Conservation (phyloP, 495 filamentous ascomycete genomes). For the Trichocladium uniseriatum region DNA sequence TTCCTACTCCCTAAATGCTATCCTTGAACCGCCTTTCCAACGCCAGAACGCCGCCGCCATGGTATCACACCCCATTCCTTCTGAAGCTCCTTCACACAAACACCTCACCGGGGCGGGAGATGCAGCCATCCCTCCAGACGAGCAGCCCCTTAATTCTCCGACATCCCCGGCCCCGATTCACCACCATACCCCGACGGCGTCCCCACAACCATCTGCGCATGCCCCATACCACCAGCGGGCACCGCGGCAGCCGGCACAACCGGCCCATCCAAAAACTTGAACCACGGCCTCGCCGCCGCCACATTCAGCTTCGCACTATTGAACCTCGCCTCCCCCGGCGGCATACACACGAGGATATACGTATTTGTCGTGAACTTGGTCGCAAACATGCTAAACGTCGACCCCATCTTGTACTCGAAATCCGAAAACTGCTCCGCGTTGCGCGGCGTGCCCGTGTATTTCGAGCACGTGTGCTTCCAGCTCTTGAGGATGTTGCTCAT, state of each 20-base stretch:
- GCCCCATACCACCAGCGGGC: neutral
- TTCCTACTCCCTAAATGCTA: neutral
- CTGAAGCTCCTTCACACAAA: neutral
- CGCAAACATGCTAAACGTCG: slow-evolving; percentile 81
- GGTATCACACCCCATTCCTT: slow-evolving; percentile 14
- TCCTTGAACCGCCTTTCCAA: slow-evolving; percentile 9
- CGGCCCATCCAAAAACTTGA: slow-evolving; percentile 48
- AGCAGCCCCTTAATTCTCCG: neutral
- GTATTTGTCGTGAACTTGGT: slow-evolving; percentile 92
- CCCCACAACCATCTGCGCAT: neutral
- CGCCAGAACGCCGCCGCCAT: slow-evolving; percentile 15
- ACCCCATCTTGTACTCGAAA: slow-evolving; percentile 45
- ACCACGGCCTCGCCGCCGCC: slow-evolving; percentile 70
- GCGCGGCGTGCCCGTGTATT: slow-evolving; percentile 43
- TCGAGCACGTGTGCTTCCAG: slow-evolving; percentile 68
- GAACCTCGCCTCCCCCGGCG: slow-evolving; percentile 76
- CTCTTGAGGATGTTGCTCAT: slow-evolving; percentile 95
- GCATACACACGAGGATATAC: slow-evolving; percentile 83
- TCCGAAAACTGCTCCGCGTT: slow-evolving; percentile 48
- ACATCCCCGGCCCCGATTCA: neutral
- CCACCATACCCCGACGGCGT: neutral
- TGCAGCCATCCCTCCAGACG: neutral
- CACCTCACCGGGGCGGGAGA: no score
- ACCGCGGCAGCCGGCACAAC: slow-evolving; percentile 7
- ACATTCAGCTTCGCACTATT: slow-evolving; percentile 86